Evolutionary conservation across 148 eudicot species (phyloP).

Genomic region (Rhododendron simsii): DNA sequence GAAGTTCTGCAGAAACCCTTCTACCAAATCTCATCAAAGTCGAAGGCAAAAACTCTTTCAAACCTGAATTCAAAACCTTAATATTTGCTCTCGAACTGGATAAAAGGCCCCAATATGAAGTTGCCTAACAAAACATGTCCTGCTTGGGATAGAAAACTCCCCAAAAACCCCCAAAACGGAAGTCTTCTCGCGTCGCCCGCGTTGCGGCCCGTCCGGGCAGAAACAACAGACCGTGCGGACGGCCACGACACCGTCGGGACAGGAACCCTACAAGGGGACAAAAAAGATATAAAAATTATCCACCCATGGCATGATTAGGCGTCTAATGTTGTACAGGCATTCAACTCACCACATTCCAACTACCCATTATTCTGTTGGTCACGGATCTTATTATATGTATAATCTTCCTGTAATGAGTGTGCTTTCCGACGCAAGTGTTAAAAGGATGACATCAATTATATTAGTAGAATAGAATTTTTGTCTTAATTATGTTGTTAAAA

Average conservation of each 20-base stretch:
- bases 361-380: slow-evolving; percentile 6
- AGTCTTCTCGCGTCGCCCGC: too few relatives aligned
- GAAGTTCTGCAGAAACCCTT: too few relatives aligned
- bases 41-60: too few relatives aligned
- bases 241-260: too few relatives aligned
- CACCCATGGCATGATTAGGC: slow-evolving; percentile 19
- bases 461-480: not conserved
- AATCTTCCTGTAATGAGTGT: slow-evolving; percentile 1
- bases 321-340: slow-evolving; percentile 4
- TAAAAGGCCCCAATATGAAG: too few relatives aligned
- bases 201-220: too few relatives aligned
- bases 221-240: not conserved
- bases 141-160: too few relatives aligned
- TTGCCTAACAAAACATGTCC: too few relatives aligned
- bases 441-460: not conserved
- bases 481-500: not conserved
- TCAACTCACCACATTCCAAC: slow-evolving; percentile 16
- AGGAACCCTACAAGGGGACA: not conserved
- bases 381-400: not conserved
- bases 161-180: too few relatives aligned
- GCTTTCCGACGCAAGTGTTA: not conserved
- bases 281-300: not conserved
- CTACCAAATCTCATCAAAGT: too few relatives aligned
- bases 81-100: too few relatives aligned
- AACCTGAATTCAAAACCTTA: too few relatives aligned